Base-by-base conservation (phyloP, 2,329 filamentous ascomycete genomes). In the Calycina herbarum region DNA sequence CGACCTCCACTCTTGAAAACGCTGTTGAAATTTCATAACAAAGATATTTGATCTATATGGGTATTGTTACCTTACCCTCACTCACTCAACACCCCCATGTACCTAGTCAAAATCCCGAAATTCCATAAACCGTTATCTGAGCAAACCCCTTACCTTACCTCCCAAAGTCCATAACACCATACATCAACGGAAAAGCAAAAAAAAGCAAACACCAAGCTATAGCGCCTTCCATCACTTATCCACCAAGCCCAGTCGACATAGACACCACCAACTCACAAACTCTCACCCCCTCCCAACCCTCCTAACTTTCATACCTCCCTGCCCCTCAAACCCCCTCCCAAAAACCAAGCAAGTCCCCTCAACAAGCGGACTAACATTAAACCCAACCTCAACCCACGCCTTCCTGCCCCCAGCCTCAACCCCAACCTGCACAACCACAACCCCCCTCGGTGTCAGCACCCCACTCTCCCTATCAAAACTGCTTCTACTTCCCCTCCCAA, bases 331-430 rank as follows among this genome's bases (percentile, higher is more conserved):
- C 6, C 45, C 45, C 45, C 45, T 51, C 7, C 45, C 45, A 51
- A 51, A 51, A 51, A 51, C 45, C 45, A 51, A 51, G 24, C 45
- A 51, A 51, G 20, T 6, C n/a, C 45, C 45, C 45, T 51, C 45
- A 20, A 51, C 45, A 51, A 51, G n/a, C 6, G 7, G n/a, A 51
- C n/a, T 24, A 51, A 51, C 45, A 51, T 51, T 51, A 27, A 51
- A 51, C 24, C n/a, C 45, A 10, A 51, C 45, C 10, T 10, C 27
- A 11, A 15, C n/a, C 45, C 45, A 51, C 20, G 3, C 7, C 45
- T 51, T 20, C 10, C 20, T 20, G 7, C 45, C 45, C 10, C 27
- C 3, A 7, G 10, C 20, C 45, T 24, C n/a, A 3, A 51, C 20
- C 20, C 7, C 20, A 51, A 20, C n/a, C 1, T 24, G 6, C 8